Evolutionary conservation across 805 yeast species (phyloP), one percentile per base, ranked within the genome.

Genomic region (Wickerhamomyces xylosicus): DNA sequence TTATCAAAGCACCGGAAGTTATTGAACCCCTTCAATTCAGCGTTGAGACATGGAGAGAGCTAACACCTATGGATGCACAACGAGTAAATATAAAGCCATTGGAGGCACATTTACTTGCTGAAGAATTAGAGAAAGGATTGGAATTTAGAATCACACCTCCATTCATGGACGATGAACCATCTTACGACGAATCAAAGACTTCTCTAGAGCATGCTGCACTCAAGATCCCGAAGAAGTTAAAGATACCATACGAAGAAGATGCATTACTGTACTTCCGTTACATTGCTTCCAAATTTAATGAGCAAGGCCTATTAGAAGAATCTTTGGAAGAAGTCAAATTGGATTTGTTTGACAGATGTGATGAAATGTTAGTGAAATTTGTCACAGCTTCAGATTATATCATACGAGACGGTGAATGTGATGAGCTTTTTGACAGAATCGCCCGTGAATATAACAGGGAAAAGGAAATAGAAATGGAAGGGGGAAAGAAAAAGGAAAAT

Each of bases 91-190:
- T 5, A 10, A 25, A 13, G 13, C 29, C 29, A 25, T n/a, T 25
- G 4, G 29, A 25, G 13, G 8, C 14, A 25, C 29, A 25, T 25
- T n/a, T 25, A 25, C 9, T 25, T 25, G 42, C 42, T 9, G 54
- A 51, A 19, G 33, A 37, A 1, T 35, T 49, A 5, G 42, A 40
- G 4, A 44, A 42, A 21, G 54, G 54, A 3, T 29, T 41, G 2
- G 47, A 47, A n/a, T 49, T 29, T 29, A 35, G 43, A 4, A 11
- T 51, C 9, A 39, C 42, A 19, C 27, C 48, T 1, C 46, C 47
- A 22, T 49, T 43, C 29, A 51, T 49, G 52, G 39, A 31, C 14
- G 42, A 36, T 19, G 38, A 37, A 9, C 54, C 54, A 1, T 33
- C 39, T 3, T 49, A 48, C 28, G 22, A 40, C 14, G 52, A 51